Evolutionary conservation across 495 filamentous ascomycete genomes (phyloP), one percentile per base, ranked within the genome.

Genomic region (Lasiosphaeria ovina): DNA sequence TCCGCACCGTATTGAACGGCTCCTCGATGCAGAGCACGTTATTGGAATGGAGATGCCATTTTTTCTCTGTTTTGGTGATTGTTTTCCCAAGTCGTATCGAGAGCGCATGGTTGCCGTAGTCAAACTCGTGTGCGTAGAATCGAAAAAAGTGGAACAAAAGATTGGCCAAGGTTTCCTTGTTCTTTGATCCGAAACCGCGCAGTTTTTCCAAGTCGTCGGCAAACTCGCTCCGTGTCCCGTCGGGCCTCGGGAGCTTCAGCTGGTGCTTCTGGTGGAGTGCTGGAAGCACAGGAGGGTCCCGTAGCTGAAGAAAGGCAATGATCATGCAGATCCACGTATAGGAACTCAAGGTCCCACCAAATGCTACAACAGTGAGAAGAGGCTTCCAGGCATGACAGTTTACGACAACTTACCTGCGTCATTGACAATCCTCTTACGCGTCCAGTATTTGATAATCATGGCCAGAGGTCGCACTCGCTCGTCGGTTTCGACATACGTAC

Each of bases 301-400:
- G 85, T 35, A 90, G 89, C 74, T 98, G 94, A 36, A 98, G 81
- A 71, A 98, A 98, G 61, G 92, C 94, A 66, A 98, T 88, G 63
- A 98, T 96, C 84, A 98, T 85, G 77, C 94, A 98, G 71, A 97
- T 97, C 94, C 94, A 98, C n/a, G 94, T 96, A 69, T 98, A 98
- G 9, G 95, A 98, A 72, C 94, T 97, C 32, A 98, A 78, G 6
- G 94, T 98, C 48, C 92, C 95, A 58, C 95, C 94, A 66, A 93
- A 86, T 42, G 89, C 93, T 96, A 10, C 14, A 11, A 35, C 4
- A 66, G 52, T 36, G 10, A 54, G 36, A 36, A 50, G 42, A 17
- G 70, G 67, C 48, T 57, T 38, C 33, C 11, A 57, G 36, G 63
- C 57, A 32, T 6, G 17, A 31, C 3, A 17, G 36, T 44, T 24